Conservation (phyloP, 352 stramenopile genomes). For the Paralagenidium karlingii region DNA sequence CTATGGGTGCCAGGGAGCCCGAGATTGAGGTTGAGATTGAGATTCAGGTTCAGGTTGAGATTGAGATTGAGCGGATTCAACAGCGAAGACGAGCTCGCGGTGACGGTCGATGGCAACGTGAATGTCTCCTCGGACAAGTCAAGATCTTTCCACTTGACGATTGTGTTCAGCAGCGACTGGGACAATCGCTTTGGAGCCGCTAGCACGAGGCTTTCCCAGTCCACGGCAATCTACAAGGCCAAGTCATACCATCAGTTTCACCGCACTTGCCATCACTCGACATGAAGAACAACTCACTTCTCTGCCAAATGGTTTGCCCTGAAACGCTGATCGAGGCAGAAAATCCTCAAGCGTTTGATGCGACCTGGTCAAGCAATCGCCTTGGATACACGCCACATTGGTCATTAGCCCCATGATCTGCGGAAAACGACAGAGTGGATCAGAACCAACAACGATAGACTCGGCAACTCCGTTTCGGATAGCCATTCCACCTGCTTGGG, state of each 20-base stretch:
- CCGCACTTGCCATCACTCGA: too few species aligned
- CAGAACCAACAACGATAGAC: too few species aligned
- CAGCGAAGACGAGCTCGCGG: too few species aligned
- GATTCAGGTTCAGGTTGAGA: too few species aligned
- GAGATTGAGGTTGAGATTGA: too few species aligned
- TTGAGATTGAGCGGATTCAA: too few species aligned
- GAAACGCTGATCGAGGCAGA: slow-evolving; percentile 25
- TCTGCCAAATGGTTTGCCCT: slow-evolving; percentile 21
- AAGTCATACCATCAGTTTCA: background rate
- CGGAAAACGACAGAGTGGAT: background rate
- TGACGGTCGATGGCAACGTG: too few species aligned
- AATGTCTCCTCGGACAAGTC: slow-evolving; percentile 41
- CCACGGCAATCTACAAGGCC: slow-evolving; percentile 18
- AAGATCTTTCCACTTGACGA: slow-evolving; percentile 44
- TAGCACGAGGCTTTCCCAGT: slow-evolving; percentile 35
- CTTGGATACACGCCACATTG: slow-evolving; percentile 57
- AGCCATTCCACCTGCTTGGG: slow-evolving; percentile 24
- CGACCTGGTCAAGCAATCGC: slow-evolving; percentile 35
- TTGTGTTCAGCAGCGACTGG: slow-evolving; percentile 58
- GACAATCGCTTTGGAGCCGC: slow-evolving; percentile 40
- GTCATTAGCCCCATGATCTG: slow-evolving; percentile 41
- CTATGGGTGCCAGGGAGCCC: too few species aligned
- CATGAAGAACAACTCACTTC: slow-evolving; percentile 28
- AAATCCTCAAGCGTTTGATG: slow-evolving; percentile 42
- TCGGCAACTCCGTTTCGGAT: background rate